Conservation (phyloP, 306 rosid genomes). For the Trichosanthes cucumerina region DNA sequence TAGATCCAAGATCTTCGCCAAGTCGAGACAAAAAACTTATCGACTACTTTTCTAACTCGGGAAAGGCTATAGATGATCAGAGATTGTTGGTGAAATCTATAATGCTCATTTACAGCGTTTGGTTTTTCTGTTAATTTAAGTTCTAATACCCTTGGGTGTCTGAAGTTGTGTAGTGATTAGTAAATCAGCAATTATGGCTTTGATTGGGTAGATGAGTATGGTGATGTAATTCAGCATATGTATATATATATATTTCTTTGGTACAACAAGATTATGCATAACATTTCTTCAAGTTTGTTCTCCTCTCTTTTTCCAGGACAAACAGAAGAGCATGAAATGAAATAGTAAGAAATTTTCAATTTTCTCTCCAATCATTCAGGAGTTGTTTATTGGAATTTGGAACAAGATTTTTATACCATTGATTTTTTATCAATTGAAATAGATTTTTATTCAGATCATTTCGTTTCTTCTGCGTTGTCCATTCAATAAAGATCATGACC, state of each 20-base stretch:
- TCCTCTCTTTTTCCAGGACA: background rate
- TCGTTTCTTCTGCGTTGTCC: background rate
- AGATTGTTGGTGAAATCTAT: background rate
- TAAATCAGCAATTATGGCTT: background rate
- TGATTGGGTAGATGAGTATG: background rate
- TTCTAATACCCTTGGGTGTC: background rate
- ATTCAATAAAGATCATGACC: background rate
- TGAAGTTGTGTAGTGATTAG: background rate
- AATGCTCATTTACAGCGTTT: background rate
- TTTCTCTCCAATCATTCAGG: background rate
- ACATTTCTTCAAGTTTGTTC: background rate
- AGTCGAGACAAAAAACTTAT: background rate
- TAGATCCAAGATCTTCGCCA: constrained; percentile 6
- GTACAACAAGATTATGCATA: background rate
- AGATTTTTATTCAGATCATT: background rate
- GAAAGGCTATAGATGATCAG: background rate
- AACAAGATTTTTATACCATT: background rate
- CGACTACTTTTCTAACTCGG: background rate
- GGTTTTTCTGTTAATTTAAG: background rate
- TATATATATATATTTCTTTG: background rate
- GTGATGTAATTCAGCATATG: background rate
- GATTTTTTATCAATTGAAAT: background rate
- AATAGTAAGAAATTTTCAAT: background rate
- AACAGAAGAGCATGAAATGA: background rate
- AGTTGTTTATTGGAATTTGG: background rate